Base-by-base conservation (phyloP, 768 basidiomycete genomes). In the Gymnopilus junonius region DNA sequence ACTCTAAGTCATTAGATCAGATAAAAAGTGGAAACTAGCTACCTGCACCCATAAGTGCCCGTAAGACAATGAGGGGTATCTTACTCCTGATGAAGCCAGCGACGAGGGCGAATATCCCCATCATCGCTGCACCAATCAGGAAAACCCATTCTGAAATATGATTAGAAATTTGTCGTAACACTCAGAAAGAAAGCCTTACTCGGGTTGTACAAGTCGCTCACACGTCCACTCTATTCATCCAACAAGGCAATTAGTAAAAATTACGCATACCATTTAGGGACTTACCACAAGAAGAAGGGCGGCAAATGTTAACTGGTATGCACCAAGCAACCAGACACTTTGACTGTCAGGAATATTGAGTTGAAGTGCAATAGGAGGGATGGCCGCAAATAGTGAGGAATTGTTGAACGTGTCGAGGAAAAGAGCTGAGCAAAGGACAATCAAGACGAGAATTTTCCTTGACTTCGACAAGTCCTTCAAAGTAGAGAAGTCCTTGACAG, bases 41-140 rank as follows among this genome's bases (percentile, higher is more conserved):
- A 80, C 83, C 77, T 35, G 81, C 75, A 20, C 87, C 86, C 65
- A 76, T 81, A 8, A 88, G 53, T 2, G 82, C 85, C 66, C 87
- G 77, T 0, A 88, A 69, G 42, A 85, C 75, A 37, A 87, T 75
- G 45, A 88, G 73, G 0, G 74, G 76, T 55, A 85, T 79, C 65
- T 84, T 80, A 68, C 78, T 73, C 23, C 74, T 59, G 27, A 76
- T 73, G 63, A 87, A 87, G 23, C 84, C 84, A n/a, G 75, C 75
- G 23, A 75, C 75, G 14, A 86, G 64, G 10, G 81, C 79, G 23
- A 84, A 71, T 35, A 82, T 48, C 3, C 83, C 83, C 14, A 88
- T 72, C 3, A 65, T 63, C 21, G 70, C 55, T 23, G 81, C 69
- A 7, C 87, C 85, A 0, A 58, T 55, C 25, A 82, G 64, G 67